Evolutionary conservation across 306 rosid genomes (phyloP).

Genomic region (Trifolium subterraneum): DNA sequence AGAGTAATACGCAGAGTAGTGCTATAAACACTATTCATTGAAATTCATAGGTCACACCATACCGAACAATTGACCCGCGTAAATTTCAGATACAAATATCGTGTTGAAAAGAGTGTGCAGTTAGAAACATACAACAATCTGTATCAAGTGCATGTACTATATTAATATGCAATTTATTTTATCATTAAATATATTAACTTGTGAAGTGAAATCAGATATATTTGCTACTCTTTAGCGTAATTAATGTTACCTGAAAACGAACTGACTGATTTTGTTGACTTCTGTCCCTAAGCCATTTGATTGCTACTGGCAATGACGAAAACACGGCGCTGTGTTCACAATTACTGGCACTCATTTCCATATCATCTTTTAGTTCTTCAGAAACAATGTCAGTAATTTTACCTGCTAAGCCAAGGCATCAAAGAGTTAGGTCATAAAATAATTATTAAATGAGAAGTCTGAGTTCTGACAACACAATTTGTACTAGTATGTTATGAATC

Average conservation of each 20-base stretch:
- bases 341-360: conserved; percentile 60
- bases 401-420: conserved; percentile 43
- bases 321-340: conserved; percentile 82
- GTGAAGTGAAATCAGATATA: conserved; percentile 4
- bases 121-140: background rate
- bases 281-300: conserved; percentile 89
- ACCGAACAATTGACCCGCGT: background rate
- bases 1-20: background rate
- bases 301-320: conserved; percentile 76
- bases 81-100: background rate
- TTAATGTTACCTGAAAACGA: conserved; percentile 79
- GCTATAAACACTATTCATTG: background rate
- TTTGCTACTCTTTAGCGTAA: conserved; percentile 17
- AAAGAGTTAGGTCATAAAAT: conserved; percentile 27
- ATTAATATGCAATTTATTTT: no score
- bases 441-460: background rate
- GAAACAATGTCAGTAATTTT: conserved; percentile 46
- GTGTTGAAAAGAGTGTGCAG: background rate
- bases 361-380: conserved; percentile 69
- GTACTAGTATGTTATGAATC: background rate
- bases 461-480: conserved; percentile 6
- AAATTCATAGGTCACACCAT: background rate
- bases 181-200: background rate
- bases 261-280: conserved; percentile 65
- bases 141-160: background rate